A percentile compares a stretch with the other conserved stretches of the same genome.
Evolutionary conservation across 768 basidiomycete genomes (phyloP).

Genomic region (Omphalotus guepiniiformis): DNA sequence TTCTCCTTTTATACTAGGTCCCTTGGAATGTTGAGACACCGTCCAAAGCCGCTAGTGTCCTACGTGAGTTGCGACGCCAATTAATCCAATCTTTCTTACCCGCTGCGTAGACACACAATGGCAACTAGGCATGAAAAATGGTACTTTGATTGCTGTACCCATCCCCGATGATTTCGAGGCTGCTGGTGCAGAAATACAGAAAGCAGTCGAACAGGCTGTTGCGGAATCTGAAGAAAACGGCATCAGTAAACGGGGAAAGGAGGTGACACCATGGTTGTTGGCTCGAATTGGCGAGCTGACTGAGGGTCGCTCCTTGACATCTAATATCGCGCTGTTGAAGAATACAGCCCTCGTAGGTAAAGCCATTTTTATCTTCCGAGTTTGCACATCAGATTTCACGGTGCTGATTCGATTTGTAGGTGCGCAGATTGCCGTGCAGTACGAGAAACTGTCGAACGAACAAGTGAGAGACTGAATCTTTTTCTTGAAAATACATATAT

Average conservation of each 20-base stretch:
- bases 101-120: slow-evolving; percentile 54
- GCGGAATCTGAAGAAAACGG: slow-evolving; percentile 79
- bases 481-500: too few relatives aligned
- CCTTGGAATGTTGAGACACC: slow-evolving; percentile 75
- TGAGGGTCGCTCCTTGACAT: slow-evolving; percentile 61
- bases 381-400: background rate
- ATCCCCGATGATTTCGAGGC: slow-evolving; percentile 76
- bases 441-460: slow-evolving; percentile 46
- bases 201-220: slow-evolving; percentile 80
- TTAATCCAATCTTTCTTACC: slow-evolving; percentile 4
- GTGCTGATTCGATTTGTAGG: slow-evolving; percentile 39
- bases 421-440: slow-evolving; percentile 74
- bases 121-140: slow-evolving; percentile 69
- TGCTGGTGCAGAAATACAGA: slow-evolving; percentile 65
- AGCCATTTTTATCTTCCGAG: slow-evolving; percentile 16
- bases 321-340: slow-evolving; percentile 84
- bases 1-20: slow-evolving; percentile 39
- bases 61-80: slow-evolving; percentile 46
- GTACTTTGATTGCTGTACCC: slow-evolving; percentile 82
- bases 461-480: slow-evolving; percentile 29
- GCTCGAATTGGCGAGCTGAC: slow-evolving; percentile 79
- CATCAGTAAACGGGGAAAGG: slow-evolving; percentile 76
- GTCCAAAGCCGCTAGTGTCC: slow-evolving; percentile 61
- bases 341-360: slow-evolving; percentile 84
- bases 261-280: slow-evolving; percentile 93